phyloP scores from a whole-genome alignment of 148 eudicot genomes.

The Fallopia convolvulus region DNA sequence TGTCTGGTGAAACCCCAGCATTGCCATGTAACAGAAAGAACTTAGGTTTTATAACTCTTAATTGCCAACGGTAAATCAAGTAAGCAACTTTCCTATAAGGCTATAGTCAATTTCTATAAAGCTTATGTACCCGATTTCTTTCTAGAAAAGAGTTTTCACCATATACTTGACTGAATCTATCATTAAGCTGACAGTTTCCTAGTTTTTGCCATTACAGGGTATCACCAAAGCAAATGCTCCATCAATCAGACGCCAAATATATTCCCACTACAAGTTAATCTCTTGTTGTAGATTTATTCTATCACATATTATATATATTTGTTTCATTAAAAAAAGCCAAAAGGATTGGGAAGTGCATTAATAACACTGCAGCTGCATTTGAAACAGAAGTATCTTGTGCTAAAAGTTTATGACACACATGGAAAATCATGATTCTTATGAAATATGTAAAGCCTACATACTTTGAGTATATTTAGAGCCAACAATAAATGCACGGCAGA shows the following conservation, averaged over 20 bases:
- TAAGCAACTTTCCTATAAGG: background rate
- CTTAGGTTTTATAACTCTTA: no score
- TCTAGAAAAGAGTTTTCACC: background rate
- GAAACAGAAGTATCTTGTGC: background rate
- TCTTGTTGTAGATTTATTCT: background rate
- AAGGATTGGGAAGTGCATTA: background rate
- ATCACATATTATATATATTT: background rate
- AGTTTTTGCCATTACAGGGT: background rate
- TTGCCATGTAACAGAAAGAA: background rate
- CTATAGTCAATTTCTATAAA: background rate
- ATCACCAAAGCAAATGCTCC: background rate
- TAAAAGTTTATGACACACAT: background rate
- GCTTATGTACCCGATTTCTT: background rate
- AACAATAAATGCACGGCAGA: background rate
- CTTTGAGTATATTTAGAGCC: background rate
- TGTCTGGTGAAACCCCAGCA: background rate
- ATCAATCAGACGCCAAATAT: background rate
- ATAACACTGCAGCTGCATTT: background rate
- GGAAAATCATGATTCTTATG: background rate
- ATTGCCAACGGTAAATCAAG: no score
- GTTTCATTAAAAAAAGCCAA: background rate
- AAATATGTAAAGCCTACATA: background rate
- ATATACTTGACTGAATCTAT: background rate
- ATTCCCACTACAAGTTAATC: background rate
- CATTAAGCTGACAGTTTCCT: background rate